phyloP scores from a whole-genome alignment of 345 rosid genomes.

The Erodium maritimum region DNA sequence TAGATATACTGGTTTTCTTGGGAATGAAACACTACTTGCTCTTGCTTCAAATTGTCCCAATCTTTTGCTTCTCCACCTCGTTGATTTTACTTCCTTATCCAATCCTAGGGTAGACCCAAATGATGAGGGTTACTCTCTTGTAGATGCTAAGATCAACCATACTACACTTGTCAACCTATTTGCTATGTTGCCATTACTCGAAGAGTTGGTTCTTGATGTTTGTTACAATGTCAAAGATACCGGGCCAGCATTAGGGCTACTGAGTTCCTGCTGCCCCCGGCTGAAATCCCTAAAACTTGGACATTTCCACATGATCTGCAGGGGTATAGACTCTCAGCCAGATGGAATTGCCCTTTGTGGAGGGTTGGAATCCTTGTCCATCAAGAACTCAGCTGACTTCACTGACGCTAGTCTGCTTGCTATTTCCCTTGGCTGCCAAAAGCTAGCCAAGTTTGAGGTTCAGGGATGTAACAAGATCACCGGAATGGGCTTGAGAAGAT shows the following conservation, averaged over 20 bases:
- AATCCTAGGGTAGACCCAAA: constrained; percentile 7
- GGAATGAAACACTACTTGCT: constrained; percentile 24
- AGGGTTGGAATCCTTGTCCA: constrained; percentile 22
- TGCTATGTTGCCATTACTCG: constrained; percentile 21
- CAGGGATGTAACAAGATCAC: constrained; percentile 30
- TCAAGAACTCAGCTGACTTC: constrained; percentile 25
- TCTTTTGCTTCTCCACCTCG: constrained; percentile 26
- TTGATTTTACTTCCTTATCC: constrained; percentile 14
- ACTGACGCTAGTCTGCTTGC: constrained; percentile 24
- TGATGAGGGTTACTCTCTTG: constrained; percentile 15
- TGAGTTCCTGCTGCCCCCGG: constrained; percentile 18
- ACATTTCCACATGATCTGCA: constrained; percentile 27
- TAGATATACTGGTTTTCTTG: constrained; percentile 19
- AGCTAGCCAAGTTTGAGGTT: constrained; percentile 20
- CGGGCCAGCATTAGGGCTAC: constrained; percentile 18
- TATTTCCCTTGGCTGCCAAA: constrained; percentile 25
- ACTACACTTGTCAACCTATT: constrained; percentile 14
- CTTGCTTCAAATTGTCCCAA: constrained; percentile 21
- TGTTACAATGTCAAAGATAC: constrained; percentile 22
- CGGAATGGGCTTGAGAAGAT: constrained; percentile 16
- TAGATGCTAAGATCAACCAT: constrained; percentile 16
- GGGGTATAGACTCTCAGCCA: constrained; percentile 15
- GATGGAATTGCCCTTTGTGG: constrained; percentile 29
- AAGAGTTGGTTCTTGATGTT: constrained; percentile 24
- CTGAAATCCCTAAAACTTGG: constrained; percentile 22